Evolutionary conservation across 495 filamentous ascomycete species (phyloP).

Genomic region (Zalerion maritima): DNA sequence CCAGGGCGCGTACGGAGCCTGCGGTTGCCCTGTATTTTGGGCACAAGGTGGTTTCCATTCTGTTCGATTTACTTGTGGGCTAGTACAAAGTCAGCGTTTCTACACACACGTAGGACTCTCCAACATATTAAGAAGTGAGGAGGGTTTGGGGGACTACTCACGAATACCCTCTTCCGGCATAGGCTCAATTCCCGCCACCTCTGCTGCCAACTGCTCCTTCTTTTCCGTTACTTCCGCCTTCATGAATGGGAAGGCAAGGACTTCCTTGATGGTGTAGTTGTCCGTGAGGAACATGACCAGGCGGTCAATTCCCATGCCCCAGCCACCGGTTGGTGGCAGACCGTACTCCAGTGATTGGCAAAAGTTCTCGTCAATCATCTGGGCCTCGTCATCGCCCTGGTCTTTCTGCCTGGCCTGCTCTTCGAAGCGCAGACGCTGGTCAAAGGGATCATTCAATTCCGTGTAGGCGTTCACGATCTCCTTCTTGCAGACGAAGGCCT

Average conservation of each 20-base stretch:
- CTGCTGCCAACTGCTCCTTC: conserved; percentile 39
- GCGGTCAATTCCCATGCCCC: conserved; percentile 95
- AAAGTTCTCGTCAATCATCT: conserved; percentile 91
- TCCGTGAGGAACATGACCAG: conserved; percentile 95
- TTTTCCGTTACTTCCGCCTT: no score
- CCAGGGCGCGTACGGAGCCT: no score
- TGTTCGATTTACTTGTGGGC: no score
- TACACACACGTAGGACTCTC: no score
- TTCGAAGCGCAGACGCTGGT: conserved; percentile 86
- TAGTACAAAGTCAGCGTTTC: no score
- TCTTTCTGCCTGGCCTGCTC: conserved; percentile 94
- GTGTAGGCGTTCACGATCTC: conserved; percentile 95
- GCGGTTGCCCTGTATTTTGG: no score
- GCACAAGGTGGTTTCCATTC: no score
- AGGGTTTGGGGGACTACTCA: no score
- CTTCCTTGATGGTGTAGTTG: conserved; percentile 90
- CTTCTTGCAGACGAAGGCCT: conserved; percentile 96
- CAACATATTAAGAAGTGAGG: no score
- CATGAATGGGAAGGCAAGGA: conserved; percentile 71
- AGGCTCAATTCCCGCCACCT: conserved; percentile 47
- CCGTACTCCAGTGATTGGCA: conserved; percentile 72
- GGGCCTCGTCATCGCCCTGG: conserved; percentile 92
- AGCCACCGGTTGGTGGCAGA: conserved; percentile 87
- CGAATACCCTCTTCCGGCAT: conserved; percentile 47
- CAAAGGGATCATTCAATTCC: conserved; percentile 93